phyloP scores from a whole-genome alignment of 2,329 filamentous ascomycete genomes.

The Colletotrichum tanaceti region DNA sequence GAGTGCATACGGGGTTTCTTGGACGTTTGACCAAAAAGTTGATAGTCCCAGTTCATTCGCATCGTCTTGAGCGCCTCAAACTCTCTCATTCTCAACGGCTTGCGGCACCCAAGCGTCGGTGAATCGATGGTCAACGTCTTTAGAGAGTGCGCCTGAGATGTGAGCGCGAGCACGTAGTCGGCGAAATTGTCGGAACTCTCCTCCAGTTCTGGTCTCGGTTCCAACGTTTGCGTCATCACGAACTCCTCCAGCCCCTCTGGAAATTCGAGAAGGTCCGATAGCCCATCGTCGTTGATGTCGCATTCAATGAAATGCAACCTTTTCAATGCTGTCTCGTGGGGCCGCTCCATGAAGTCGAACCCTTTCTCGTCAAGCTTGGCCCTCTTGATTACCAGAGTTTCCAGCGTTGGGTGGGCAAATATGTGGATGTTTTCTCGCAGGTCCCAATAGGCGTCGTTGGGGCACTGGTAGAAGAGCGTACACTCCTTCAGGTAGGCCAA shows the following conservation, averaged over 20 bases:
- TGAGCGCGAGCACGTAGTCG: slow-evolving; percentile 59
- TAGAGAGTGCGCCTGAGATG: slow-evolving; percentile 55
- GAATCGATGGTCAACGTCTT: slow-evolving; percentile 60
- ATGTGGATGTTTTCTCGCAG: slow-evolving; percentile 64
- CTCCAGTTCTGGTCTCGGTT: slow-evolving; percentile 56
- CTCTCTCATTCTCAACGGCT: slow-evolving; percentile 57
- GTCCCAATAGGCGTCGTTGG: slow-evolving; percentile 60
- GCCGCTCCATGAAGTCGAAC: slow-evolving; percentile 61
- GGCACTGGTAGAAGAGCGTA: slow-evolving; percentile 60
- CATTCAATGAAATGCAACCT: slow-evolving; percentile 61
- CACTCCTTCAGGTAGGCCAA: slow-evolving; percentile 60
- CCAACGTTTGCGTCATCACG: slow-evolving; percentile 58
- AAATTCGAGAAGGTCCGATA: slow-evolving; percentile 54
- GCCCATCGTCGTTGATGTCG: slow-evolving; percentile 59
- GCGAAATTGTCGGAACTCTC: slow-evolving; percentile 60
- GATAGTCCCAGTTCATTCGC: slow-evolving; percentile 60
- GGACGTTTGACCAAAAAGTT: slow-evolving; percentile 60
- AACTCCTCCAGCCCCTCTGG: slow-evolving; percentile 59
- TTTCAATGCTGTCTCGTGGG: slow-evolving; percentile 58
- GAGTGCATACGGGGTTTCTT: slow-evolving; percentile 59
- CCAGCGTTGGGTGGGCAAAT: slow-evolving; percentile 61
- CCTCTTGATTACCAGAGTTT: slow-evolving; percentile 57
- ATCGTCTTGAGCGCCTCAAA: slow-evolving; percentile 56
- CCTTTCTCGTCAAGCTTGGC: slow-evolving; percentile 60
- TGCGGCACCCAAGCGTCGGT: slow-evolving; percentile 53